Evolutionary conservation across 805 yeast species (phyloP).

Genomic region (Debaryomyces castellii): DNA sequence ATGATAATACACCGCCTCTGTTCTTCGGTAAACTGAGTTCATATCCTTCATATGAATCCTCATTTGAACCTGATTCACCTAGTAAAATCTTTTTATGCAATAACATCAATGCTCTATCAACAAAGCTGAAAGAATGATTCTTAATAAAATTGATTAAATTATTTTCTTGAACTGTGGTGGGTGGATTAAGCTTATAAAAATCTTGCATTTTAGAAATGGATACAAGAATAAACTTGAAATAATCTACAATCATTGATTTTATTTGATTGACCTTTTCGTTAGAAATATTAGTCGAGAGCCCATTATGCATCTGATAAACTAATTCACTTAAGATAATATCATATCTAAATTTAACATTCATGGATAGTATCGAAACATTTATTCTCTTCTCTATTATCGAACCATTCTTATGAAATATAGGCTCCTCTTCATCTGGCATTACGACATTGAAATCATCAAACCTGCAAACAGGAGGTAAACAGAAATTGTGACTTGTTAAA

Average conservation of each 20-base stretch:
- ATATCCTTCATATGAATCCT: conserved; percentile 5
- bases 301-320: conserved; percentile 51
- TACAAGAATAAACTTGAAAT: conserved; percentile 49
- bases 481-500: conserved; percentile 53
- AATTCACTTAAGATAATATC: conserved; percentile 53
- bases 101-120: conserved; percentile 52
- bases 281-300: conserved; percentile 41
- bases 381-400: conserved; percentile 34
- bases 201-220: conserved; percentile 42
- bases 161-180: conserved; percentile 38
- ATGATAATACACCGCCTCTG: conserved; percentile 27
- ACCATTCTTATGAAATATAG: conserved; percentile 24
- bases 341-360: conserved; percentile 55
- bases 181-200: conserved; percentile 33
- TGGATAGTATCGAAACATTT: conserved; percentile 46
- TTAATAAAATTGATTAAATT: conserved; percentile 48
- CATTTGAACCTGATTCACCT: conserved; percentile 19
- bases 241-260: conserved; percentile 48
- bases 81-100: conserved; percentile 42
- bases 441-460: conserved; percentile 56
- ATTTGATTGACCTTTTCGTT: conserved; percentile 42
- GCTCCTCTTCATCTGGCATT: conserved; percentile 50
- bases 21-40: conserved; percentile 6
- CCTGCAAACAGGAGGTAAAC: conserved; percentile 53
- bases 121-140: conserved; percentile 50